These are phyloP conservation scores for Chlamydomonas reinhardtii DNA, from an alignment of 163 green algal genomes.

Conservation along the genomic window DNA sequence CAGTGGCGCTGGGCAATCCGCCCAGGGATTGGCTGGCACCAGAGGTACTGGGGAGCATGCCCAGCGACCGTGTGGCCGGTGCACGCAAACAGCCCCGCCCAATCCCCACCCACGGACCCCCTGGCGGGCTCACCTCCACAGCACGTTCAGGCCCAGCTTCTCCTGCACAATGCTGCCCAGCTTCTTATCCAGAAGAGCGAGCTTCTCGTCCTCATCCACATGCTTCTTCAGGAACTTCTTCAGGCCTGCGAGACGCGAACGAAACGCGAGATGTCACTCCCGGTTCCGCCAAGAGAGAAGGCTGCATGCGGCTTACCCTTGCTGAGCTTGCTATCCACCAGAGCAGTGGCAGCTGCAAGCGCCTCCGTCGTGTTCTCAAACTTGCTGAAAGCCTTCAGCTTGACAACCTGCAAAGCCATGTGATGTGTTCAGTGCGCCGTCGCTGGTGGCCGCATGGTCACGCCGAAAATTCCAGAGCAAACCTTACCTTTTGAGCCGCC, in stretches of 20 bases:
- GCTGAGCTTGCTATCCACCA: constrained; percentile 97
- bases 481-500: constrained; percentile 36
- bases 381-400: constrained; percentile 98
- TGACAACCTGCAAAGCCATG: constrained; percentile 83
- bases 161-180: constrained; percentile 98
- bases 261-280: background rate
- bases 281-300: no score
- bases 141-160: constrained; percentile 95
- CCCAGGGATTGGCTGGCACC: no score
- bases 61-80: no score
- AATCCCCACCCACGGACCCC: no score
- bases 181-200: constrained; percentile 97
- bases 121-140: constrained; percentile 69
- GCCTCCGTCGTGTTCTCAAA: constrained; percentile 99
- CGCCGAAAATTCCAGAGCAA: background rate
- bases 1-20: no score
- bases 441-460: background rate
- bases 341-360: constrained; percentile 91
- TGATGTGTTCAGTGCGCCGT: background rate
- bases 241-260: constrained; percentile 67
- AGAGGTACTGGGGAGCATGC: no score
- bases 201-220: constrained; percentile 77
- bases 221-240: constrained; percentile 99
- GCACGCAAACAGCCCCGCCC: no score
- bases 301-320: constrained; percentile 79